Conservation (phyloP, 768 basidiomycete genomes). For the Favolaschia claudopus region DNA sequence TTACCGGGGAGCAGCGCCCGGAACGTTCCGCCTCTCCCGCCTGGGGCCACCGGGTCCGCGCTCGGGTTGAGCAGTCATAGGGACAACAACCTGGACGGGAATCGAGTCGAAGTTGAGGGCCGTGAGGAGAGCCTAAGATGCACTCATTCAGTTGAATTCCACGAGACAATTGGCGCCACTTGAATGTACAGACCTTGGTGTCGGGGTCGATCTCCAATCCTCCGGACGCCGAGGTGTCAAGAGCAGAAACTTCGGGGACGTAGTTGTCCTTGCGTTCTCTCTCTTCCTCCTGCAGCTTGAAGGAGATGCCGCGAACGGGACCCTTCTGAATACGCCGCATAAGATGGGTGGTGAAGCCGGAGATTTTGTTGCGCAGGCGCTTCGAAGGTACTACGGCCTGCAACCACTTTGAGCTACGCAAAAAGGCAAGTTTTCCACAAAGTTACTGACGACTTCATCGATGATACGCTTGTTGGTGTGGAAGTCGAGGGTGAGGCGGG, state of each 20-base stretch:
- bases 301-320: constrained; percentile 98
- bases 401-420: constrained; percentile 1
- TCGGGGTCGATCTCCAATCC: constrained; percentile 86
- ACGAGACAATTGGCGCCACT: neutral
- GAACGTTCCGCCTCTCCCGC: constrained; percentile 80
- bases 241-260: constrained; percentile 97
- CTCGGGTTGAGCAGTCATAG: constrained; percentile 71
- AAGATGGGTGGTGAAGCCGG: constrained; percentile 99
- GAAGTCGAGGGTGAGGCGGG: constrained; percentile 98
- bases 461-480: constrained; percentile 99
- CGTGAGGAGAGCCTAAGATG: constrained; percentile 79
- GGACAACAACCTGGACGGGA: constrained; percentile 71
- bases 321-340: constrained; percentile 99
- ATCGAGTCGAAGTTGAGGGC: constrained; percentile 96
- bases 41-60: constrained; percentile 60
- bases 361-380: constrained; percentile 99
- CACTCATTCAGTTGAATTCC: neutral
- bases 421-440: constrained; percentile 6
- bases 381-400: constrained; percentile 96
- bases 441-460: constrained; percentile 86
- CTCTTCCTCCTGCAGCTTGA: constrained; percentile 99
- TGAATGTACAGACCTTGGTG: constrained; percentile 82
- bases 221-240: constrained; percentile 76
- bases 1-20: constrained; percentile 69
- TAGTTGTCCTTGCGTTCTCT: constrained; percentile 99